phyloP scores from a whole-genome alignment of 2,329 filamentous ascomycete species.

The Gyromitra esculenta region DNA sequence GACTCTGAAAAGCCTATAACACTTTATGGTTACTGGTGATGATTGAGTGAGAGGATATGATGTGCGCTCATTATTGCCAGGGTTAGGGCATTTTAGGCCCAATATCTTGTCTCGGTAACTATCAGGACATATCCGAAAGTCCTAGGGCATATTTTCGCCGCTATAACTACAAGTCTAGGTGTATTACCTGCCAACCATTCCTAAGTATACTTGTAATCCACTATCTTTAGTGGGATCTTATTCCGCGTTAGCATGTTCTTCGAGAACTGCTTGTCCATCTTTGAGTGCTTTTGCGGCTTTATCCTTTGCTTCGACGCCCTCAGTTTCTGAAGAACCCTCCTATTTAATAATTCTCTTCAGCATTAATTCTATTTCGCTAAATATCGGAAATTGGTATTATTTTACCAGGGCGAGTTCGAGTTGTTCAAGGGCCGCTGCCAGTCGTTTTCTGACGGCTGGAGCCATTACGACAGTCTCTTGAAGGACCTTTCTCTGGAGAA shows the following conservation, averaged over 20 bases:
- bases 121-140: neutral
- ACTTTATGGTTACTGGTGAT: neutral
- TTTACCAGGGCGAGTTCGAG: constrained; percentile 63
- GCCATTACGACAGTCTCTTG: constrained; percentile 89
- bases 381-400: neutral
- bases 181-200: neutral
- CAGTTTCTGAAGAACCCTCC: constrained; percentile 31
- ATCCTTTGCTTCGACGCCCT: constrained; percentile 34
- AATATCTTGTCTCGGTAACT: neutral
- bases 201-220: neutral
- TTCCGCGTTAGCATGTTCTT: constrained; percentile 10
- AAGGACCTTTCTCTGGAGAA: constrained; percentile 75
- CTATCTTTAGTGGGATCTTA: neutral
- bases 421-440: constrained; percentile 73
- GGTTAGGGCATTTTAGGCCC: neutral
- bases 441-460: constrained; percentile 74
- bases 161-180: neutral
- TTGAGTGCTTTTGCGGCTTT: constrained; percentile 67
- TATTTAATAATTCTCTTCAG: constrained; percentile 5
- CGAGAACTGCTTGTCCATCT: constrained; percentile 63
- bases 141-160: constrained; percentile 16
- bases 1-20: neutral
- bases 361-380: neutral
- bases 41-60: constrained; percentile 1
- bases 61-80: neutral